Evolutionary conservation across 1,139 yeast species (phyloP).

Genomic region (Arxiozyma telluris): DNA sequence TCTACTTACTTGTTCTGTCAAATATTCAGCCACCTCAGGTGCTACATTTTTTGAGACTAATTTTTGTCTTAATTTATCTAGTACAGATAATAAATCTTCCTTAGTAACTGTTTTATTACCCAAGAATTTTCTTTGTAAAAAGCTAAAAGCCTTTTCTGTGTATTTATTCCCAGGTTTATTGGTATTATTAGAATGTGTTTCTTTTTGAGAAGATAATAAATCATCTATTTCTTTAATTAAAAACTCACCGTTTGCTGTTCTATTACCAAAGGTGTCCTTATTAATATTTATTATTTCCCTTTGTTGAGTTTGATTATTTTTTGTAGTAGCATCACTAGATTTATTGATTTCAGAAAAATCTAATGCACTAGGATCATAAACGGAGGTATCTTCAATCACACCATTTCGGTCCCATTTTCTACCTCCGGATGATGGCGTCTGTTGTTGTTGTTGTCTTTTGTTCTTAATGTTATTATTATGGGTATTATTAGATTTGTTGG

Average conservation of each 20-base stretch:
- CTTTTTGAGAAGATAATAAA: slow-evolving; percentile 17
- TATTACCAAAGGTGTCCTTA: slow-evolving; percentile 39
- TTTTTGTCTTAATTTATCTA: slow-evolving; percentile 45
- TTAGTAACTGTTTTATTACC: slow-evolving; percentile 52
- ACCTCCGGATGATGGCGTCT: slow-evolving; percentile 17
- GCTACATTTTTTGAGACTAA: slow-evolving; percentile 43
- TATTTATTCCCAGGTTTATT: slow-evolving; percentile 19
- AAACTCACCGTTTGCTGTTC: slow-evolving; percentile 26
- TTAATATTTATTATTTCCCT: slow-evolving; percentile 29
- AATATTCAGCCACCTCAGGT: slow-evolving; percentile 50
- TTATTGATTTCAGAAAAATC: slow-evolving; percentile 39
- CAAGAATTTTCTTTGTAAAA: slow-evolving; percentile 42
- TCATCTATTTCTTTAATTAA: slow-evolving; percentile 30
- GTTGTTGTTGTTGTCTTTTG: slow-evolving; percentile 8
- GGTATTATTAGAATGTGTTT: slow-evolving; percentile 25
- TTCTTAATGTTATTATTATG: slow-evolving; percentile 5
- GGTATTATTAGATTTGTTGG: slow-evolving; percentile 2
- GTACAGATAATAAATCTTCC: slow-evolving; percentile 47
- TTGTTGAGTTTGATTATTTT: neutral
- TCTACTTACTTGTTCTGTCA: slow-evolving; percentile 50
- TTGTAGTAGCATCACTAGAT: slow-evolving; percentile 9
- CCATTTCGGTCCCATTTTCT: slow-evolving; percentile 44
- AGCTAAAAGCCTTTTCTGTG: slow-evolving; percentile 39
- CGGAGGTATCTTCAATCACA: slow-evolving; percentile 34
- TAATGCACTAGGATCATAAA: slow-evolving; percentile 32